A percentile compares a stretch with the other conserved stretches of the same genome.
These are phyloP conservation scores for Blastocystis sp. DNA, from an alignment of 352 stramenopile genomes.

Conservation along the genomic window DNA sequence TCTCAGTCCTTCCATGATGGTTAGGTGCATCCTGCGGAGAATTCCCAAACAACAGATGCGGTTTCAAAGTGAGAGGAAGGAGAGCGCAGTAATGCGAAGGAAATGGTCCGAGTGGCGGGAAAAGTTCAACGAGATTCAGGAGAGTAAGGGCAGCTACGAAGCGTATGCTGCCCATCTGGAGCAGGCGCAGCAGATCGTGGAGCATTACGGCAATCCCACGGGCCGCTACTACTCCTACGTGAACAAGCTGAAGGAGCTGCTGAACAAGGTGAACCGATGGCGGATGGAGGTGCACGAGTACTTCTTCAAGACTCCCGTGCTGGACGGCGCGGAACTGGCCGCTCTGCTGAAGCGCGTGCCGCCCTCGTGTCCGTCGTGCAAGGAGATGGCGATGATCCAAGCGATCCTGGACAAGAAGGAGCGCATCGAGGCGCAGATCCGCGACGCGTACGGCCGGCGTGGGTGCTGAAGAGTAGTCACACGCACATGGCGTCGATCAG, in stretches of 20 bases:
- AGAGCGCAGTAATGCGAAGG: background rate
- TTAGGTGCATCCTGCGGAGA: background rate
- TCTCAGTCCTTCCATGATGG: background rate
- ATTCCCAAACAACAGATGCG: background rate
- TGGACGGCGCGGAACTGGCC: background rate
- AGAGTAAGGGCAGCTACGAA: background rate
- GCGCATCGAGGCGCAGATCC: background rate
- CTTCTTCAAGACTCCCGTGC: background rate
- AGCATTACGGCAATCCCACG: background rate
- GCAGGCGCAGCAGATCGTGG: background rate
- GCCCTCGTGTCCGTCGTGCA: background rate
- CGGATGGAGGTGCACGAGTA: background rate
- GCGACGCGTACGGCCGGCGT: background rate
- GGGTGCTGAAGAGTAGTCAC: background rate
- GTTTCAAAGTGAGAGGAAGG: background rate
- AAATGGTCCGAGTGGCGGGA: background rate
- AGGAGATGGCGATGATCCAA: background rate
- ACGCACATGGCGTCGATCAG: background rate
- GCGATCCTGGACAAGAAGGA: background rate
- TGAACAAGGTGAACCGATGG: background rate
- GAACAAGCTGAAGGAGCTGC: background rate
- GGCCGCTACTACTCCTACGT: background rate
- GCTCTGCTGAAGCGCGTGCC: background rate
- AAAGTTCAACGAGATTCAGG: background rate
- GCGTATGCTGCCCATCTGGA: background rate